Evolutionary conservation across 768 basidiomycete genomes (phyloP), one percentile per base, ranked within the genome.

Genomic region (Tylopilus felleus): DNA sequence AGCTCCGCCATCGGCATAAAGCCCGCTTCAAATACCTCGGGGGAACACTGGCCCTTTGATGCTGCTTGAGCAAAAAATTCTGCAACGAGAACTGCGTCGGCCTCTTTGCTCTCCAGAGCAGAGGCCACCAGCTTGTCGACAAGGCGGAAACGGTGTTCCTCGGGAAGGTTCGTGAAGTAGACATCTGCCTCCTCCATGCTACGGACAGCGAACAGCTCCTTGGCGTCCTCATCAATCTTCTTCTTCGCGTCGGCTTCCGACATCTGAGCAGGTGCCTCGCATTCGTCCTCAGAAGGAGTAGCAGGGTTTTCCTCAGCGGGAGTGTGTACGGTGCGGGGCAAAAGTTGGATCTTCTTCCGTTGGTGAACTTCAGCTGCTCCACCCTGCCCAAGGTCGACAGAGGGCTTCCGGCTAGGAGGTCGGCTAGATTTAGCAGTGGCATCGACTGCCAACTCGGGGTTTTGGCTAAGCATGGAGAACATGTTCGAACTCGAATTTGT

Each of bases 181-280:
- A 80, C 80, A 60, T 92, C 92, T 13, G 90, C 93, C 70, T 97
- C 95, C 31, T 87, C 85, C 52, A 97, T 69, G 64, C 86, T 88
- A 60, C 90, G 87, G 61, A 91, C 83, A 59, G 77, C 81, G 71
- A 87, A 93, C 76, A 93, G 89, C 75, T 98, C 93, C 72, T 90
- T 92, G 52, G 76, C 73, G 61, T 95, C 90, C 62, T 93, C 86
- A 14, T 75, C 78, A 61, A 96, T 86, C 77, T 87, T 90, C 68
- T 82, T 82, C 71, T 80, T 77, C 35, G 84, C 88, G 17, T 84
- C 83, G 1, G 73, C 81, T 61, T 85, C 85, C 0, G 81, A 75
- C 80, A 93, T 85, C 49, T 77, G 74, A 8, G 64, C 68, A 13
- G 57, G 44, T 16, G 63, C 71, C 9, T 80, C 82, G 17, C 76